Evolutionary conservation across 73 alveolate genomes (phyloP), one percentile per base, ranked within the genome.

Genomic region (Stentor roeselii): DNA sequence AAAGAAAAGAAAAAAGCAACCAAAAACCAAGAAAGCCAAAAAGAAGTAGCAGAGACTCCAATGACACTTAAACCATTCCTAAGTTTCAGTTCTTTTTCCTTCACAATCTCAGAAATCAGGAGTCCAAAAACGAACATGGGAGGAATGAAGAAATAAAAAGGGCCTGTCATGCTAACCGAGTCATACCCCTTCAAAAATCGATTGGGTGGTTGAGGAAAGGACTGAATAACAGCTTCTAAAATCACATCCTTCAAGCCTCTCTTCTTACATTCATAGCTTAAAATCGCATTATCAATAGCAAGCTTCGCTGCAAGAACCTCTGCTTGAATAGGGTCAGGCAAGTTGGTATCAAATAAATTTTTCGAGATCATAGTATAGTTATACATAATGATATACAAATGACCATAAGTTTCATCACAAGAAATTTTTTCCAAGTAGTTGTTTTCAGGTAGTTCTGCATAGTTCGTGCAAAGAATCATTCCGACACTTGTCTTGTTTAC

Each of bases 11-110:
- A n/a, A 39, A 90, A 34, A 21, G 95, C 67, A 3, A 78, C 78
- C n/a, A 87, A 59, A 39, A 87, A 35, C 93, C 95, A 90, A 83
- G 92, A 85, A 59, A 90, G 21, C 95, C 95, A 90, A 77, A 90
- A 90, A 3, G 93, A 83, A 60, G 82, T 76, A 40, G 83, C 83
- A 34, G 89, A 77, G 40, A 90, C 78, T 32, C 95, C 95, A 30
- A 90, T 90, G 60, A 90, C 84, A 76, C 84, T n/a, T 50, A 90
- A 75, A 67, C 95, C 91, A 78, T 60, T 80, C 84, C 95, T 90
- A 83, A 90, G 77, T 87, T 90, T 90, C 3, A 31, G 61, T 87
- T 90, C 92, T 50, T 90, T 90, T 87, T 90, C 95, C 83, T 78
- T 86, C 3, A 90, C 95, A 3, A 90, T 82, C 60, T 90, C 95